Percentiles rank a stretch among this genome's conserved stretches.
Evolutionary conservation across 2,329 filamentous ascomycete genomes (phyloP).

Genomic region (Scedosporium aurantiacum): DNA sequence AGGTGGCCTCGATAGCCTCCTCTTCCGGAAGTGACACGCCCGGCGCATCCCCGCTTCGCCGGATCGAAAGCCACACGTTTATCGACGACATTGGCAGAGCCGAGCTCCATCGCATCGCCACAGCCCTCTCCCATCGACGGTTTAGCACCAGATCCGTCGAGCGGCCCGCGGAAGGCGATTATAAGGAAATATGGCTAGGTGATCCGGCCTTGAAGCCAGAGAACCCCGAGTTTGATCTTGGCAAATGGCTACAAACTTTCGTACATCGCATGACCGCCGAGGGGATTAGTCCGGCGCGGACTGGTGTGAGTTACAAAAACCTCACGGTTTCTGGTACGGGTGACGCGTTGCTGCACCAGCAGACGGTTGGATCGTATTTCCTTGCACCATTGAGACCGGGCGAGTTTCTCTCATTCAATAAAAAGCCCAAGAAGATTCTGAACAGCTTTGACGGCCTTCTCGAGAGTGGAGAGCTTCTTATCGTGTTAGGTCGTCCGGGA

Average conservation of each 20-base stretch:
- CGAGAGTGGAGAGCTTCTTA: slow-evolving; percentile 53
- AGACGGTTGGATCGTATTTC: slow-evolving; percentile 51
- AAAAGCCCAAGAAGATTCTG: slow-evolving; percentile 48
- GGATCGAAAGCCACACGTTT: not conserved
- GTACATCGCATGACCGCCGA: slow-evolving; percentile 38
- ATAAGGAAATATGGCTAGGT: slow-evolving; percentile 1
- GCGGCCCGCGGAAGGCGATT: slow-evolving; percentile 3
- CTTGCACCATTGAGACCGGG: slow-evolving; percentile 45
- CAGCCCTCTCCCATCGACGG: slow-evolving; percentile 24
- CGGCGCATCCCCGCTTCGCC: not conserved
- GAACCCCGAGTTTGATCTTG: slow-evolving; percentile 27
- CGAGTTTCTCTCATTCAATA: slow-evolving; percentile 39
- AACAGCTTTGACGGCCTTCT: slow-evolving; percentile 54
- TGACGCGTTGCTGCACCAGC: slow-evolving; percentile 55
- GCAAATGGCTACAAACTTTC: slow-evolving; percentile 29
- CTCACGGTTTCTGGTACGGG: slow-evolving; percentile 58
- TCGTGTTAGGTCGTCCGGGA: slow-evolving; percentile 57
- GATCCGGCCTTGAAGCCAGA: slow-evolving; percentile 26
- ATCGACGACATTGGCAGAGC: slow-evolving; percentile 21
- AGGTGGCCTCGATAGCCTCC: not conserved
- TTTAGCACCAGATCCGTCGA: slow-evolving; percentile 14
- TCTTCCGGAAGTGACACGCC: not conserved
- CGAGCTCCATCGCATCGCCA: slow-evolving; percentile 29
- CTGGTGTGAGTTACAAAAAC: slow-evolving; percentile 54
- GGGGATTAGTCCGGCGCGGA: slow-evolving; percentile 38